Percentiles rank a stretch among this genome's conserved stretches.
These are phyloP conservation scores for Dendrothele bispora DNA, from an alignment of 768 basidiomycete species.

Conservation along the genomic window DNA sequence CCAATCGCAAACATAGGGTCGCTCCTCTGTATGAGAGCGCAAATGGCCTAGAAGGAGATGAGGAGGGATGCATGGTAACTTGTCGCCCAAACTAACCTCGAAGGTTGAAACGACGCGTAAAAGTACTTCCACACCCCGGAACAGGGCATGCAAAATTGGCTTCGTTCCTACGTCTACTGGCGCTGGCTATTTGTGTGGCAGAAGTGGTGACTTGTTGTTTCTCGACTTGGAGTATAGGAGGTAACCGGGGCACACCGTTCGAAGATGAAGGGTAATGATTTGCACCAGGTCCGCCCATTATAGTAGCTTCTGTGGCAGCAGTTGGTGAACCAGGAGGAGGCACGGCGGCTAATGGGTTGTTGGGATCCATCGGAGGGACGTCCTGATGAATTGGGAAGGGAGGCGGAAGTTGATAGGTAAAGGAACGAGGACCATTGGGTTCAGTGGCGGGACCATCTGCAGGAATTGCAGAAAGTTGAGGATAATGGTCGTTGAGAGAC, in stretches of 20 bases:
- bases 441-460: constrained; percentile 17
- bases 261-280: constrained; percentile 59
- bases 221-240: constrained; percentile 87
- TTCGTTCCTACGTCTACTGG: constrained; percentile 85
- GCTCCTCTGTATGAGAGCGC: constrained; percentile 92
- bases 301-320: constrained; percentile 26
- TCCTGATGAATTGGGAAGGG: not conserved
- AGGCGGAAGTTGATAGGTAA: constrained; percentile 8
- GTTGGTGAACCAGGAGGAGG: constrained; percentile 31
- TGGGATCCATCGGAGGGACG: not conserved
- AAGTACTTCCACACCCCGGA: constrained; percentile 95
- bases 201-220: constrained; percentile 95
- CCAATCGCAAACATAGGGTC: constrained; percentile 92
- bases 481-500: constrained; percentile 23
- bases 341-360: not conserved
- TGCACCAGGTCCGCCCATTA: constrained; percentile 44
- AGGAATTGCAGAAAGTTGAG: constrained; percentile 23
- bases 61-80: too few species aligned
- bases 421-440: constrained; percentile 13
- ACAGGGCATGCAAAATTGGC: constrained; percentile 94
- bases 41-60: constrained; percentile 65
- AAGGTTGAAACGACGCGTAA: constrained; percentile 89
- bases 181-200: constrained; percentile 90
- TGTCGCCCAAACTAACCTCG: constrained; percentile 60
- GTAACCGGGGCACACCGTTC: constrained; percentile 56